These are phyloP conservation scores for Penicillium glabrum DNA, from an alignment of 2,329 filamentous ascomycete genomes.

Conservation along the genomic window DNA sequence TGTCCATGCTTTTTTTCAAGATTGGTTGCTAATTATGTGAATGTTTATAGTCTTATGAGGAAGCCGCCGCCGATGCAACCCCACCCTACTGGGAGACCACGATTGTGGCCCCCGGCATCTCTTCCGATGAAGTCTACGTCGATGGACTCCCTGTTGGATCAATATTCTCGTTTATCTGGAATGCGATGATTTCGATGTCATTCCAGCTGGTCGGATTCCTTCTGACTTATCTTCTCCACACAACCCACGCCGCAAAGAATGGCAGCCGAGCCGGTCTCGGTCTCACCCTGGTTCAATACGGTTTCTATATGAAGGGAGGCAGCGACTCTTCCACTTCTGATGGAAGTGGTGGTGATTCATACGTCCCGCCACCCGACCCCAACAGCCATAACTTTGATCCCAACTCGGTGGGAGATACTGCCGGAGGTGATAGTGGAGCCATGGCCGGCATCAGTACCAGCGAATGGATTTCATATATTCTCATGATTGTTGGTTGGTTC, in stretches of 20 bases:
- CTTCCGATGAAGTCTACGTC: conserved; percentile 93
- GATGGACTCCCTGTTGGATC: conserved; percentile 91
- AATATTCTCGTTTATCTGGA: conserved; percentile 76
- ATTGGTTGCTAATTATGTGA: conserved; percentile 10
- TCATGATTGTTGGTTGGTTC: conserved; percentile 99
- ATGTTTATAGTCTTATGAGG: conserved; percentile 78
- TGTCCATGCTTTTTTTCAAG: background rate
- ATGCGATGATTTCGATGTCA: conserved; percentile 92
- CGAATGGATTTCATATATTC: conserved; percentile 85
- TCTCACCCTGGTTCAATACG: conserved; percentile 93
- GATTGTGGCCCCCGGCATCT: conserved; percentile 87
- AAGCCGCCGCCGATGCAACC: conserved; percentile 92
- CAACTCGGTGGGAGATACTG: conserved; percentile 57
- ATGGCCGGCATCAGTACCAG: conserved; percentile 64
- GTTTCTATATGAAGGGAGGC: conserved; percentile 85
- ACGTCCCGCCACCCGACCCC: conserved; percentile 73
- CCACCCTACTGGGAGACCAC: conserved; percentile 99
- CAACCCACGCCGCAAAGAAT: conserved; percentile 96
- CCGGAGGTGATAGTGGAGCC: conserved; percentile 34
- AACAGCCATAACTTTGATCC: conserved; percentile 89
- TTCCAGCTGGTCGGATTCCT: conserved; percentile 97
- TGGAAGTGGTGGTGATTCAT: conserved; percentile 38
- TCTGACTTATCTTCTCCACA: conserved; percentile 95
- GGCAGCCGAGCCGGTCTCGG: conserved; percentile 91
- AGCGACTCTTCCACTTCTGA: conserved; percentile 42